These are phyloP conservation scores for Spergularia azorica DNA, from an alignment of 179 eudicot species.

Conservation along the genomic window DNA sequence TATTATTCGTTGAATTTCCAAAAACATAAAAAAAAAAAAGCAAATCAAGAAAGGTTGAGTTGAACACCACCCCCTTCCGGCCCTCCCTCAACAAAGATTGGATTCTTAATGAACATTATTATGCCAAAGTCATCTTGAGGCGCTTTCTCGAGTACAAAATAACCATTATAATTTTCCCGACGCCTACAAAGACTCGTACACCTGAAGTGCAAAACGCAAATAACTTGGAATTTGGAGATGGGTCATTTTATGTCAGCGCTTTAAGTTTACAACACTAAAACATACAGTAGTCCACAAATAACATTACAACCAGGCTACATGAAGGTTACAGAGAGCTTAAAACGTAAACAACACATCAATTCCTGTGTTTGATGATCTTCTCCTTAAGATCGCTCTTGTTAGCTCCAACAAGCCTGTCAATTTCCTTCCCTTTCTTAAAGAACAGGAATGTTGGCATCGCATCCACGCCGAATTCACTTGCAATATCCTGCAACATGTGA, in stretches of 20 bases:
- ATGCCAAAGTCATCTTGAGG: no score
- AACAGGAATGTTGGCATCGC: constrained; percentile 52
- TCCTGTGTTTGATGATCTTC: constrained; percentile 35
- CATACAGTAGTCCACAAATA: neutral
- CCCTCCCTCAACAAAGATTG: no score
- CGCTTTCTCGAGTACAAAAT: no score
- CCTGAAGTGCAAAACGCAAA: no score
- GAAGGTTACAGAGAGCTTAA: neutral
- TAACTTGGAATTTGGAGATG: no score
- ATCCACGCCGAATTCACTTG: constrained; percentile 38
- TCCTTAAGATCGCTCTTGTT: constrained; percentile 43
- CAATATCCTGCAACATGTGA: constrained; percentile 31
- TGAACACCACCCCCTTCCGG: no score
- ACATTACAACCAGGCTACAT: neutral
- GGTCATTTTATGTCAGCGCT: neutral
- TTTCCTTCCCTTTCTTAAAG: constrained; percentile 37
- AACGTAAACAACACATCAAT: neutral
- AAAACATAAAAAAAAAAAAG: no score
- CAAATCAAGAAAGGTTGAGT: no score
- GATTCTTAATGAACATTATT: no score
- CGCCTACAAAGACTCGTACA: no score
- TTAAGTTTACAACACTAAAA: neutral
- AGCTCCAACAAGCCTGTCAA: constrained; percentile 49
- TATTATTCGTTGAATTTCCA: no score
- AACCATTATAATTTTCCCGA: no score